These are phyloP conservation scores for Tulasnella sp. DNA, from an alignment of 768 basidiomycete species.

Conservation along the genomic window DNA sequence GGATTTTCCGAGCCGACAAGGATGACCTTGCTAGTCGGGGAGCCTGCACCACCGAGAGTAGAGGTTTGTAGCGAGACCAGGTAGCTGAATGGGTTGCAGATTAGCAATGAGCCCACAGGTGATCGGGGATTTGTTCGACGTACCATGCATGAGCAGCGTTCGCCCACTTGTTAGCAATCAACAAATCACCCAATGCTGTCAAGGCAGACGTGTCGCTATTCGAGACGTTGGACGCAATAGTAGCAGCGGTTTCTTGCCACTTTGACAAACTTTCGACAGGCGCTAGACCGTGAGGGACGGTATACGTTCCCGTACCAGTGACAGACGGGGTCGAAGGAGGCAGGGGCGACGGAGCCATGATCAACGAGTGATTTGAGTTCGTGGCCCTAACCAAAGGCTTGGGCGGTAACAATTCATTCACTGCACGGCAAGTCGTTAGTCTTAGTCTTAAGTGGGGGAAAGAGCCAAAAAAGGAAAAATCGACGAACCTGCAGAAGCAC, in stretches of 20 bases:
- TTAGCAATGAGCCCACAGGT: neutral
- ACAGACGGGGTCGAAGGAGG: slow-evolving; percentile 28
- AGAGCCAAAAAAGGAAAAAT: neutral
- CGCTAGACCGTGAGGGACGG: slow-evolving; percentile 51
- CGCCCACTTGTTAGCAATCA: slow-evolving; percentile 56
- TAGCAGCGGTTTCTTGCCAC: slow-evolving; percentile 80
- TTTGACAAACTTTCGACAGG: slow-evolving; percentile 51
- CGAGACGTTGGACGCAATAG: slow-evolving; percentile 65
- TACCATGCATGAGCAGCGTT: slow-evolving; percentile 92
- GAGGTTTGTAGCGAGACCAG: slow-evolving; percentile 77
- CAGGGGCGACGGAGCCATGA: slow-evolving; percentile 17
- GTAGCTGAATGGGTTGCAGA: slow-evolving; percentile 52
- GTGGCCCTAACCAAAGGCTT: slow-evolving; percentile 31
- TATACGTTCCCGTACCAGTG: slow-evolving; percentile 39
- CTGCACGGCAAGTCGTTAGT: slow-evolving; percentile 28
- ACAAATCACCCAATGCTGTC: slow-evolving; percentile 73
- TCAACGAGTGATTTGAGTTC: slow-evolving; percentile 21
- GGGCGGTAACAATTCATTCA: slow-evolving; percentile 61
- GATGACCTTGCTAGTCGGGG: slow-evolving; percentile 52
- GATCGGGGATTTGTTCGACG: slow-evolving; percentile 21
- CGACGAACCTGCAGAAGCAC: slow-evolving; percentile 50
- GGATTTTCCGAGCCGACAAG: slow-evolving; percentile 64
- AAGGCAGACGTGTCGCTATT: slow-evolving; percentile 63
- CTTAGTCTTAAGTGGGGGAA: neutral
- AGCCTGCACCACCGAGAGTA: slow-evolving; percentile 56